Percentiles rank a stretch among this genome's conserved stretches.
These are phyloP conservation scores for Chaetomium sp. DNA, from an alignment of 2,329 filamentous ascomycete species.

Conservation along the genomic window DNA sequence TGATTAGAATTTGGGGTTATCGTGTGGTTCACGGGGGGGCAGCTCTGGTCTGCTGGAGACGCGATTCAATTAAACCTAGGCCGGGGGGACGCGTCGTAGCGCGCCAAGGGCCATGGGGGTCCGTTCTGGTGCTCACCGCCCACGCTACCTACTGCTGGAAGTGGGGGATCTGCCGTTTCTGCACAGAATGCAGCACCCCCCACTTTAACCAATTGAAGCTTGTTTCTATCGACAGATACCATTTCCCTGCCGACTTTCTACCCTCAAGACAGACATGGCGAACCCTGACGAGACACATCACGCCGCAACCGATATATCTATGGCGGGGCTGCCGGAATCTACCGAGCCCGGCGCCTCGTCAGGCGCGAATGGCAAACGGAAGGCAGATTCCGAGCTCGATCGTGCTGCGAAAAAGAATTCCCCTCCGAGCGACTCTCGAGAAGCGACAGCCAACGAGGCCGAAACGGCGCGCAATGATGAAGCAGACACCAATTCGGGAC, in stretches of 20 bases:
- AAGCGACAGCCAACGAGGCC: constrained; percentile 9
- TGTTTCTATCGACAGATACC: background rate
- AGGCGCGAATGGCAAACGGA: constrained; percentile 33
- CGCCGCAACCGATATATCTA: constrained; percentile 13
- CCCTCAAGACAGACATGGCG: constrained; percentile 7
- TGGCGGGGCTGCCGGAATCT: constrained; percentile 11
- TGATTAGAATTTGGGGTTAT: background rate
- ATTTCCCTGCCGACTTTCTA: background rate
- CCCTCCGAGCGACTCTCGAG: constrained; percentile 16
- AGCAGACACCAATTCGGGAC: constrained; percentile 15
- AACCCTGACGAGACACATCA: constrained; percentile 7
- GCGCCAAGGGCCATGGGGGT: background rate
- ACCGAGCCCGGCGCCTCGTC: background rate
- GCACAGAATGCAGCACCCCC: background rate
- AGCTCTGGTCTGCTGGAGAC: constrained; percentile 19
- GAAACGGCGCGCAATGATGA: background rate
- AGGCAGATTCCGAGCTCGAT: constrained; percentile 33
- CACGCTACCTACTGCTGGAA: background rate
- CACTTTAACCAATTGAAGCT: background rate
- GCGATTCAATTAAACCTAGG: constrained; percentile 27
- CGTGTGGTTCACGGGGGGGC: background rate
- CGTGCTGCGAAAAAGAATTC: constrained; percentile 26
- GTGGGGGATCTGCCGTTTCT: constrained; percentile 14
- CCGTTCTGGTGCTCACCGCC: constrained; percentile 13
- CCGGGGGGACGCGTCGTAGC: constrained; percentile 25